These are phyloP conservation scores for Lactifluus piperatus DNA, from an alignment of 768 basidiomycete genomes.

Conservation along the genomic window DNA sequence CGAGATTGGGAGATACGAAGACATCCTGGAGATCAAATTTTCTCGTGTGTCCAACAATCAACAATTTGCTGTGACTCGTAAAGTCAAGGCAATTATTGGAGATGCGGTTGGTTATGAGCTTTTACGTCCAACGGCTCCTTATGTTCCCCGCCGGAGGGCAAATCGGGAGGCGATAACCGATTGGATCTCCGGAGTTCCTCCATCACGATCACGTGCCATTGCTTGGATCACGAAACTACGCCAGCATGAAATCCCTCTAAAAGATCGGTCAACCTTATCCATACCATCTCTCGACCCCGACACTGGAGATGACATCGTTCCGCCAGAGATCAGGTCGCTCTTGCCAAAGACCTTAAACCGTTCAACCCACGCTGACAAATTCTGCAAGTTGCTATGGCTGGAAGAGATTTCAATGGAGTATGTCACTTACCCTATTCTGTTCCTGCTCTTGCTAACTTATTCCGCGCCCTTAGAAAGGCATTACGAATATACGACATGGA, in stretches of 20 bases:
- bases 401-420: conserved; percentile 6
- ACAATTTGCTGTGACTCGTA: neutral
- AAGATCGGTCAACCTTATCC: neutral
- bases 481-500: conserved; percentile 2
- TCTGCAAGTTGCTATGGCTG: neutral
- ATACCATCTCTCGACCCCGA: neutral
- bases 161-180: neutral
- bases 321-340: neutral
- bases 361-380: neutral
- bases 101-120: neutral
- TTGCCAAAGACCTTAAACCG: neutral
- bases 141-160: neutral
- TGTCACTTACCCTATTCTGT: neutral
- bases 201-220: neutral
- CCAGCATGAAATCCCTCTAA: neutral
- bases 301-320: neutral
- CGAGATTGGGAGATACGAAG: conserved; percentile 4
- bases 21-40: conserved; percentile 10
- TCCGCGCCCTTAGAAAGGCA: neutral
- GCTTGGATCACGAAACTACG: neutral
- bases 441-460: neutral
- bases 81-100: neutral
- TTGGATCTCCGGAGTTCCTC: neutral
- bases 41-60: neutral
- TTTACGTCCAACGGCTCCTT: neutral